These are phyloP conservation scores for Neurospora sp. DNA, from an alignment of 495 filamentous ascomycete species.

Conservation along the genomic window DNA sequence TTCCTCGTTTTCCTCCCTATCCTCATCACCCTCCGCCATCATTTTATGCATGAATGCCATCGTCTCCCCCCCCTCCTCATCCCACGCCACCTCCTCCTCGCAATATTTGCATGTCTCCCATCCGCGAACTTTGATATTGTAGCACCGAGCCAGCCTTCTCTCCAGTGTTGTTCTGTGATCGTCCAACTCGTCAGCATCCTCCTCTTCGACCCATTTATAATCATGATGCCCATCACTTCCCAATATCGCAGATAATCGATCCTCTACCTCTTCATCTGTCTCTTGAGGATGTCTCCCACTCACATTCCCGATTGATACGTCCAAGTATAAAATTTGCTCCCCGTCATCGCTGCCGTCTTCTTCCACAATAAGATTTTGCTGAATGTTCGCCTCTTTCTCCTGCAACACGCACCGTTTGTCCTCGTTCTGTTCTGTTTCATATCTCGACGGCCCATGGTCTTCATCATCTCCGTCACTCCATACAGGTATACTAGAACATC, in stretches of 20 bases:
- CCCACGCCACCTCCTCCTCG: constrained; percentile 3
- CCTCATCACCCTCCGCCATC: neutral
- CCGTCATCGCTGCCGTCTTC: neutral
- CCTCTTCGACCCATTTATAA: neutral
- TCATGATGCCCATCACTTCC: neutral
- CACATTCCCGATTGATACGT: neutral
- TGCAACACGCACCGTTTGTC: neutral
- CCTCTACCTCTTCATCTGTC: neutral
- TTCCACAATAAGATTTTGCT: neutral
- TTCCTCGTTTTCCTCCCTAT: neutral
- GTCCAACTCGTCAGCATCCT: neutral
- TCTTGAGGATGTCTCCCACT: neutral
- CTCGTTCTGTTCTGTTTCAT: neutral
- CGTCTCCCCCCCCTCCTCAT: neutral
- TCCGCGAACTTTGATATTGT: neutral
- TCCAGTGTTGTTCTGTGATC: neutral
- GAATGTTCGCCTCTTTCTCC: neutral
- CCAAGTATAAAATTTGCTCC: neutral
- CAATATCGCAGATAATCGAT: neutral
- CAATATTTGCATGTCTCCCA: neutral
- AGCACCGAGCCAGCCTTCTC: neutral
- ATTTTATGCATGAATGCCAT: neutral
- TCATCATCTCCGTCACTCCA: neutral
- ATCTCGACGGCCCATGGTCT: neutral
- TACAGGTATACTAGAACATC: neutral